phyloP scores from a whole-genome alignment of 768 basidiomycete species.

The Tylopilus vinaceipallidus region DNA sequence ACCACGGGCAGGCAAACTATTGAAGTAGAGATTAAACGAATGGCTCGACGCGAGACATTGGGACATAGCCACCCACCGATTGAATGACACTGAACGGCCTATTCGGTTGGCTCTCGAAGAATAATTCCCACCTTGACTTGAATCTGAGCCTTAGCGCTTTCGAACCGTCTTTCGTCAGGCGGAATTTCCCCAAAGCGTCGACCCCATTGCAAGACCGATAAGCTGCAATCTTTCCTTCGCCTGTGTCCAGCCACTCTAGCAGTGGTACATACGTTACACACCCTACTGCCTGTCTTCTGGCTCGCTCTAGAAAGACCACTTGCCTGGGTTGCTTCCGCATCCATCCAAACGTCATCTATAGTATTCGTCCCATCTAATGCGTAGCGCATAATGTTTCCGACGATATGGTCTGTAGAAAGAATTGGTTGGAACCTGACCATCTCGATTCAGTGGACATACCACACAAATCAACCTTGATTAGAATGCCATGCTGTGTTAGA shows the following conservation, averaged over 20 bases:
- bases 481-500: background rate
- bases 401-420: background rate
- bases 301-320: background rate
- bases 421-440: background rate
- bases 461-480: background rate
- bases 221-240: background rate
- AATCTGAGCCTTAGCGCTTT: background rate
- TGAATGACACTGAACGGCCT: background rate
- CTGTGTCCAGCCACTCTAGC: background rate
- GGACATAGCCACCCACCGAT: background rate
- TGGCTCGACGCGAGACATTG: background rate
- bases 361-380: background rate
- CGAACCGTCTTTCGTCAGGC: background rate
- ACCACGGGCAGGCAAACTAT: background rate
- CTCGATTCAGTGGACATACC: background rate
- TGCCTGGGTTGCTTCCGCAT: background rate
- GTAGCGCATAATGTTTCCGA: background rate
- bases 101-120: background rate
- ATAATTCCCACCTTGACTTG: background rate
- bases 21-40: background rate
- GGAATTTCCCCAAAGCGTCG: background rate
- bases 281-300: too few relatives aligned
- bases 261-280: background rate
- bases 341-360: conserved; percentile 1
- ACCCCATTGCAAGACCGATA: background rate